Conservation (phyloP, 768 basidiomycete genomes). For the Mycena pura region DNA sequence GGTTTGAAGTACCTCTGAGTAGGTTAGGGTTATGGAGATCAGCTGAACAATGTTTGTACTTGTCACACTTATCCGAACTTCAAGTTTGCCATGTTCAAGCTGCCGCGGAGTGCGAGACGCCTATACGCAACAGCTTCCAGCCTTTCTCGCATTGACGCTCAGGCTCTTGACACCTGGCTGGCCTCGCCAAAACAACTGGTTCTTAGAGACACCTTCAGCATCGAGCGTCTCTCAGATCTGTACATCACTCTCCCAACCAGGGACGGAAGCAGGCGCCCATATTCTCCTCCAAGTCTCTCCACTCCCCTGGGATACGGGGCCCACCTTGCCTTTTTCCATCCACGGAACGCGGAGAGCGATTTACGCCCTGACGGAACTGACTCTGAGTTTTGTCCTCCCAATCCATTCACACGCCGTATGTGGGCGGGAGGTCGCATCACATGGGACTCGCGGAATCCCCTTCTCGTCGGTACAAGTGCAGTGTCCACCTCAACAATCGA, state of each 20-base stretch:
- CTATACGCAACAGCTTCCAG: not conserved
- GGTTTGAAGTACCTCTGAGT: too few relatives aligned
- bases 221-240: conserved; percentile 67
- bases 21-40: too few relatives aligned
- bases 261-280: conserved; percentile 59
- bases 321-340: conserved; percentile 79
- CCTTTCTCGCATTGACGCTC: not conserved
- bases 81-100: too few relatives aligned
- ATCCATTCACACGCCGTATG: conserved; percentile 79
- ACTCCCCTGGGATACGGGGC: conserved; percentile 64
- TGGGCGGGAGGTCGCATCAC: conserved; percentile 77
- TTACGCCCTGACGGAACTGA: conserved; percentile 76
- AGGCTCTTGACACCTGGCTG: conserved; percentile 61
- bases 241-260: conserved; percentile 75
- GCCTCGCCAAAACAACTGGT: conserved; percentile 50
- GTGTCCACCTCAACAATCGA: conserved; percentile 53
- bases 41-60: too few relatives aligned
- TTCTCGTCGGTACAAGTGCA: conserved; percentile 61
- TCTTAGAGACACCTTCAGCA: conserved; percentile 56
- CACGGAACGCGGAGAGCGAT: conserved; percentile 58
- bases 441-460: conserved; percentile 57
- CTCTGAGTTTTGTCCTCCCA: conserved; percentile 71
- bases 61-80: too few relatives aligned
- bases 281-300: conserved; percentile 47
- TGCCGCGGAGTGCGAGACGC: too few relatives aligned